Evolutionary conservation across 768 basidiomycete species (phyloP), one percentile per base, ranked within the genome.

Genomic region (Chalciporus sphaerocephalus): DNA sequence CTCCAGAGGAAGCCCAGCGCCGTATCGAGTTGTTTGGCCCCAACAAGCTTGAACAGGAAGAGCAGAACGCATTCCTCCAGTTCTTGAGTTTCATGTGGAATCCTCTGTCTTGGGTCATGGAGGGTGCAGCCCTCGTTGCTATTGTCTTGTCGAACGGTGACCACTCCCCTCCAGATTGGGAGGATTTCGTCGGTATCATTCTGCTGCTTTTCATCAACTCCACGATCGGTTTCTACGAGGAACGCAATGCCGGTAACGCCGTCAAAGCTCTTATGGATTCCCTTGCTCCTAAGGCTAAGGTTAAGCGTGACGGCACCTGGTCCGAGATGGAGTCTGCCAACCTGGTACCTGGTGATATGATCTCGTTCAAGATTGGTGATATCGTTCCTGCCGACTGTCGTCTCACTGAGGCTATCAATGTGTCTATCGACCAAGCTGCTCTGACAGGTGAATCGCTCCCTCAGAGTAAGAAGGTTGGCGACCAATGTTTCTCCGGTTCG

Each of bases 231-330:
- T 98, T 95, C 80, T 93, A 95, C 72, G 95, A 97, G 69, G 95
- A 97, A 69, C 81, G 83, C 44, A 92, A 92, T 59, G 95, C 95
- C 34, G 95, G 95, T 69, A 97, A 97, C 69, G 95, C 95, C 21
- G 95, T 98, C 74, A 96, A 95, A 74, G 95, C 95, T 4, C 87
- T 98, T 50, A 98, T 98, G 95, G 95, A 98, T 65, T 96, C 95
- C 1, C 88, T 98, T 50, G 94, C 94, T 5, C 95, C 95, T 64
- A 97, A 98, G 73, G 95, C 93, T 24, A 89, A 87, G 69, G 90
- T 92, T 64, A 91, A 81, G 74, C 93, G 95, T 46, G 77, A 77
- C 50, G 89, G 89, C 49, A 59, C 59, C 27, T 97, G 95, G 95
- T 63, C 69, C 16, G 95, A 98, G 67, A 87, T 97, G 54, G 95